Evolutionary conservation across 2,329 filamentous ascomycete genomes (phyloP), one percentile per base, ranked within the genome.

Genomic region (Cercospora sp.): DNA sequence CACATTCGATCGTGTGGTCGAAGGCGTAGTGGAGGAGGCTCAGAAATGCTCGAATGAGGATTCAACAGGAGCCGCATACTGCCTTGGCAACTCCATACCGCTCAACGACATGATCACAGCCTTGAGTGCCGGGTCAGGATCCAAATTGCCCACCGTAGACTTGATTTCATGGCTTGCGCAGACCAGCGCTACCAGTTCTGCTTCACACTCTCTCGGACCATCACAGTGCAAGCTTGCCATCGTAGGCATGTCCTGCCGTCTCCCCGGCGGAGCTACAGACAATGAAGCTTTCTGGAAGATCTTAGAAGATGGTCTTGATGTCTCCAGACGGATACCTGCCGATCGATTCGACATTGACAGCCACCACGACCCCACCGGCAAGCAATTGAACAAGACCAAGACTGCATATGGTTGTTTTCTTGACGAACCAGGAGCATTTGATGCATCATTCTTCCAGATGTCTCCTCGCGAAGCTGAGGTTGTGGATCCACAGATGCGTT

Each of bases 371-470:
- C 42, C 67, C 0, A 65, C 64, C 13, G 69, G 69, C 8, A 67
- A 68, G 36, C 33, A 51, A n/a, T 23, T 53, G 36, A 72, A 72
- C 60, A 66, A 51, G 30, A 80, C 66, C 36, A 65, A 57, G 3
- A 77, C 75, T 0, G 72, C 67, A 5, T 80, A 77, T 59, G 80
- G 80, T 1, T 79, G 76, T 60, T 82, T 78, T 31, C 73, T 82
- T n/a, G 73, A 80, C 13, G 59, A 77, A 3, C 78, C 80, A 0
- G 80, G 76, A 0, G 31, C 75, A 1, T 82, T 83, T 63, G 80
- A 83, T 69, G 69, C 77, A 2, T 70, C 70, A 0, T 80, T 82
- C 66, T 83, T 83, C 73, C 77, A 80, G 55, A 81, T 82, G 72
- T 75, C 72, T 10, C 77, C 75, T 13, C 60, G 73, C 23, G 75